Evolutionary conservation across 345 rosid species (phyloP).

Genomic region (Bruguiera parviflora): DNA sequence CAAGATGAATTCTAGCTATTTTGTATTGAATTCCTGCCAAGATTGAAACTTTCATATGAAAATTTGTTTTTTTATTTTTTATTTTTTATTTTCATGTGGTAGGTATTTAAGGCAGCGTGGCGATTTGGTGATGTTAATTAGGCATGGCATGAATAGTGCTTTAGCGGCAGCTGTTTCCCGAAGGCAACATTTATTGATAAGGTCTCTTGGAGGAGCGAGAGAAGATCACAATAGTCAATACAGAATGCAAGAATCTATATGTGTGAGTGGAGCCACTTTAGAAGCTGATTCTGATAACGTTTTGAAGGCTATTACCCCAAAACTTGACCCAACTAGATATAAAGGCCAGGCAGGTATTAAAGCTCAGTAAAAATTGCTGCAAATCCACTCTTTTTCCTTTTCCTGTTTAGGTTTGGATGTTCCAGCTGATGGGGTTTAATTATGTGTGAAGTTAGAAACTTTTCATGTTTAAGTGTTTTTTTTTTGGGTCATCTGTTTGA

Average conservation of each 20-base stretch:
- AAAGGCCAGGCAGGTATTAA: conserved; percentile 95
- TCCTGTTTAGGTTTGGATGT: neutral
- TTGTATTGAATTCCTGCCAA: neutral
- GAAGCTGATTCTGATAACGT: conserved; percentile 71
- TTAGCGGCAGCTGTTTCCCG: conserved; percentile 41
- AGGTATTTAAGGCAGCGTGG: neutral
- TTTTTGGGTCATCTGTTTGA: neutral
- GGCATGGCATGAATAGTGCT: conserved; percentile 31
- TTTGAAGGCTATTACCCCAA: conserved; percentile 61
- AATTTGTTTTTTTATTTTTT: neutral
- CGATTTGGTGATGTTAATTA: conserved; percentile 35
- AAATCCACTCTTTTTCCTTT: neutral
- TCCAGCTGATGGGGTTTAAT: neutral
- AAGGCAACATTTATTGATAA: conserved; percentile 65
- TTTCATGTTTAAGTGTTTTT: conserved; percentile 1
- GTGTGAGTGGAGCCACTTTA: conserved; percentile 24
- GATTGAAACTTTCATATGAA: neutral
- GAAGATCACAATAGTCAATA: conserved; percentile 21
- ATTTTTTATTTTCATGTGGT: neutral
- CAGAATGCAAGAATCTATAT: conserved; percentile 40
- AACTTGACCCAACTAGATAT: conserved; percentile 55
- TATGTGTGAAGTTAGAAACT: neutral
- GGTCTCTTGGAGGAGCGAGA: conserved; percentile 40
- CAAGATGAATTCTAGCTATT: neutral
- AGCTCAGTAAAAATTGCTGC: neutral